Base-by-base conservation (phyloP, 345 rosid genomes). In the Tarenaya hassleriana region DNA sequence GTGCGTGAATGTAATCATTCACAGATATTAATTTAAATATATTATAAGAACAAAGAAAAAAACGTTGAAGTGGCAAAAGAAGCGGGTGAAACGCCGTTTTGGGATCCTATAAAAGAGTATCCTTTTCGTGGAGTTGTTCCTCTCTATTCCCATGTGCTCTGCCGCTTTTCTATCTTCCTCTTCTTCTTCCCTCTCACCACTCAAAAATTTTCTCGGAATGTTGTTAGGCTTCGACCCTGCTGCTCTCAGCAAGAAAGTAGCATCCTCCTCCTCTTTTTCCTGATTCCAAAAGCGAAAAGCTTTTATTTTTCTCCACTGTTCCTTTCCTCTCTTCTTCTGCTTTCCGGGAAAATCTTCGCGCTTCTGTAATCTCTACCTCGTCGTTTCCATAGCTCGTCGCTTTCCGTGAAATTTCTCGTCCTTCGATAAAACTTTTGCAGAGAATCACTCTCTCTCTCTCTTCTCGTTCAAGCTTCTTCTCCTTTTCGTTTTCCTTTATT, bases 361-460 rank as follows among this genome's bases (percentile, higher is more conserved):
- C 19, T 20, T 37, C 54, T 24, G 29, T 2, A 24, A 24, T 24
- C 29, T 55, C 44, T 8, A n/a, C n/a, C 29, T 38, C 54, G 24
- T 45, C 20, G 31, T 45, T 8, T 17, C 35, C 52, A 24, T 42
- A 16, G 29, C 37, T 35, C 40, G 11, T 35, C 13, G 13, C 11
- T n/a, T n/a, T 35, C 40, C 40, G 3, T n/a, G 11, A 9, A 35
- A 35, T 35, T 0, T 9, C n/a, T 7, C 13, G 11, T 2, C 11
- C 1, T 35, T 35, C 0, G 11, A 35, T 35, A 35, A 10, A 35
- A 35, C 48, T 63, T 60, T 33, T 64, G 34, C 41, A 35, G 43
- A 56, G 68, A 43, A 63, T 63, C 68, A 56, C 16, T 56, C 61
- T 55, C 62, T 56, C 62, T 56, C 41, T 56, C 49, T 50, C 35